phyloP scores from a whole-genome alignment of 1,284 basidiomycete species.

The Inonotus hispidus region DNA sequence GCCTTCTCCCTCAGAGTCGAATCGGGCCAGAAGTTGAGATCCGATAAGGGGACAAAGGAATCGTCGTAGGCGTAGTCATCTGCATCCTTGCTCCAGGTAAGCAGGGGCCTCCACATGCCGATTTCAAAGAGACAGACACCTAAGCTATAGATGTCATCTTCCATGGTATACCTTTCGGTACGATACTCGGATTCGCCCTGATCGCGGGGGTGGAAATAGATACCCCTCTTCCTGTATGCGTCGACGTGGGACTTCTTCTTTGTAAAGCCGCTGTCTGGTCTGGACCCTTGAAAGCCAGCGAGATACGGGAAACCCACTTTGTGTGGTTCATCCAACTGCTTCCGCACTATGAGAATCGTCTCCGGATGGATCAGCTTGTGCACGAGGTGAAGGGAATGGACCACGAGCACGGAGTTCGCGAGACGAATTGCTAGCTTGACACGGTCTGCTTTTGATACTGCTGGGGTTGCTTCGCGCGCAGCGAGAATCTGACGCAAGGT shows the following conservation, averaged over 20 bases:
- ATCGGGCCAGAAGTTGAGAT: neutral
- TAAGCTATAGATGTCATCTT: slow-evolving; percentile 13
- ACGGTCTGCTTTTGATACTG: neutral
- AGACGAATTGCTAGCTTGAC: slow-evolving; percentile 6
- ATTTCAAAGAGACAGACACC: slow-evolving; percentile 14
- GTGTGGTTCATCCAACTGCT: neutral
- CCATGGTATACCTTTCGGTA: slow-evolving; percentile 4
- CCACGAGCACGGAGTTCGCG: slow-evolving; percentile 1
- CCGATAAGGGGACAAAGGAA: neutral
- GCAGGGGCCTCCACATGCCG: slow-evolving; percentile 15
- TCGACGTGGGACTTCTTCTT: neutral
- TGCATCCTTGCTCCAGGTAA: neutral
- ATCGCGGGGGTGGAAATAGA: slow-evolving; percentile 8
- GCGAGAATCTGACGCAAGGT: neutral
- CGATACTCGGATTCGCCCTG: neutral
- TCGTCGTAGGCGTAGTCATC: neutral
- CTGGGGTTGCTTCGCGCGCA: neutral
- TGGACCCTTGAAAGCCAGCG: neutral
- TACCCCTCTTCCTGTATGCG: neutral
- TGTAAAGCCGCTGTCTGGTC: neutral
- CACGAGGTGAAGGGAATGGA: slow-evolving; percentile 8
- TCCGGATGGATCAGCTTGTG: slow-evolving; percentile 11
- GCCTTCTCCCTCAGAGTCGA: neutral
- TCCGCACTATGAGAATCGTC: slow-evolving; percentile 4
- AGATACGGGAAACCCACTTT: neutral